phyloP scores from a whole-genome alignment of 371 early-diverging fungal species.

The Rhizopus stolonifer region DNA sequence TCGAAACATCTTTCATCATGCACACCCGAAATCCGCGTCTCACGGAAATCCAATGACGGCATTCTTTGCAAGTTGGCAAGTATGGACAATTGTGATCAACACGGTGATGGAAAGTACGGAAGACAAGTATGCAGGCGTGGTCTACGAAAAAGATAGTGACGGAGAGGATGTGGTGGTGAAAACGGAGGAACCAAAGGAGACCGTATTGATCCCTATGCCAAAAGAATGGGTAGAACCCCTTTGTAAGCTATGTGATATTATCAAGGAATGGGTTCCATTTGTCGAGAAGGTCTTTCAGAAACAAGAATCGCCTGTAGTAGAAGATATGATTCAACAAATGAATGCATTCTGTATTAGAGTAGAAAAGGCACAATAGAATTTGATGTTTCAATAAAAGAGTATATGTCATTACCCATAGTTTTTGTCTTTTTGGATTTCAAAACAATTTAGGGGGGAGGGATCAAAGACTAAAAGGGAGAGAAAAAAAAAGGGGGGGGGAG shows the following conservation, averaged over 20 bases:
- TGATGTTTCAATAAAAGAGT: neutral
- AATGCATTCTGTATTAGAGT: constrained; percentile 13
- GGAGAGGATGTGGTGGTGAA: neutral
- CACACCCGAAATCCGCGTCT: neutral
- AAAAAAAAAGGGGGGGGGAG: too few species aligned
- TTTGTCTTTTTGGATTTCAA: too few species aligned
- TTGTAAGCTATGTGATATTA: constrained; percentile 19
- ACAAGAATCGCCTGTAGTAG: constrained; percentile 27
- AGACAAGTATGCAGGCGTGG: constrained; percentile 23
- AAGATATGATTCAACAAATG: constrained; percentile 30
- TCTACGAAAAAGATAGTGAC: constrained; percentile 9
- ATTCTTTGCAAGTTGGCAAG: constrained; percentile 47
- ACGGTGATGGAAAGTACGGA: constrained; percentile 28
- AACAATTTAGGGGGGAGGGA: too few species aligned
- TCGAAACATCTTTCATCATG: constrained; percentile 13
- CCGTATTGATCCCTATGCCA: constrained; percentile 25
- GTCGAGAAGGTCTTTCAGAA: constrained; percentile 22
- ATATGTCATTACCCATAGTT: too few species aligned
- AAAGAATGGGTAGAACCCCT: constrained; percentile 28
- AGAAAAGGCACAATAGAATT: constrained; percentile 2
- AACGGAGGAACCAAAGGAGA: neutral
- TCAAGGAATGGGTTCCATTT: constrained; percentile 32
- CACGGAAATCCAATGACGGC: constrained; percentile 42
- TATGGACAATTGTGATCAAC: constrained; percentile 30
- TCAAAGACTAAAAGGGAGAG: too few species aligned